A percentile compares a stretch with the other conserved stretches of the same genome.
These are phyloP conservation scores for Mariannaea elegans DNA, from an alignment of 2,329 filamentous ascomycete genomes.

Conservation along the genomic window DNA sequence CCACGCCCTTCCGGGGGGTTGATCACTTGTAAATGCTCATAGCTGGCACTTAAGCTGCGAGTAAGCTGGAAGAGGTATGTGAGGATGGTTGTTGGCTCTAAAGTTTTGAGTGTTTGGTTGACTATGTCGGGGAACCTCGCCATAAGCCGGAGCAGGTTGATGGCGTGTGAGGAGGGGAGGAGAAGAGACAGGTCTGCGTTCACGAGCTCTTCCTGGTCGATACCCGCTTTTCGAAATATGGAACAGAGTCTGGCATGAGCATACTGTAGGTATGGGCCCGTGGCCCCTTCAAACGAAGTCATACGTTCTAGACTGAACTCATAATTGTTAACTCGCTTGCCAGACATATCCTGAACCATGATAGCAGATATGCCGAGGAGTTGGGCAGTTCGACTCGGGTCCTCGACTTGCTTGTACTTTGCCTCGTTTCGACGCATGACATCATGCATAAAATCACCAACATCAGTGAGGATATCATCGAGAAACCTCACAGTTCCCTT, in stretches of 20 bases:
- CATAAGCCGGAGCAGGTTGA: conserved; percentile 68
- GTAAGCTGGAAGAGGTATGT: conserved; percentile 82
- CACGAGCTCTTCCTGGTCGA: conserved; percentile 25
- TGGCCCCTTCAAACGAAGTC: conserved; percentile 78
- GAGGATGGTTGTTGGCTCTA: conserved; percentile 71
- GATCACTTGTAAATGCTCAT: conserved; percentile 78
- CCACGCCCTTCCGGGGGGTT: conserved; percentile 69
- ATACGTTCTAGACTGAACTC: conserved; percentile 76
- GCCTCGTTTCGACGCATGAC: conserved; percentile 72
- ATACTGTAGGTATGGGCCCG: conserved; percentile 78
- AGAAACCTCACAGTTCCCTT: conserved; percentile 62
- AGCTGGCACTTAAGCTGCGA: conserved; percentile 75
- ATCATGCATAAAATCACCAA: conserved; percentile 74
- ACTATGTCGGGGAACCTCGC: conserved; percentile 73
- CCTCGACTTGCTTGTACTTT: conserved; percentile 72
- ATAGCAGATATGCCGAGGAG: conserved; percentile 73
- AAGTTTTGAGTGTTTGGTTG: conserved; percentile 68
- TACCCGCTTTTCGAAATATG: conserved; percentile 39
- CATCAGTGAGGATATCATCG: conserved; percentile 64
- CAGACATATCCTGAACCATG: conserved; percentile 79
- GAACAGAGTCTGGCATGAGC: conserved; percentile 70
- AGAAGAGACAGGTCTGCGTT: conserved; percentile 38
- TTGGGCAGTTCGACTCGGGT: conserved; percentile 70
- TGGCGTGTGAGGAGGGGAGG: conserved; percentile 47
- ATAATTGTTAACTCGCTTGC: conserved; percentile 63